Conservation (phyloP, 805 yeast genomes). For the Teunomyces aglyptinius region DNA sequence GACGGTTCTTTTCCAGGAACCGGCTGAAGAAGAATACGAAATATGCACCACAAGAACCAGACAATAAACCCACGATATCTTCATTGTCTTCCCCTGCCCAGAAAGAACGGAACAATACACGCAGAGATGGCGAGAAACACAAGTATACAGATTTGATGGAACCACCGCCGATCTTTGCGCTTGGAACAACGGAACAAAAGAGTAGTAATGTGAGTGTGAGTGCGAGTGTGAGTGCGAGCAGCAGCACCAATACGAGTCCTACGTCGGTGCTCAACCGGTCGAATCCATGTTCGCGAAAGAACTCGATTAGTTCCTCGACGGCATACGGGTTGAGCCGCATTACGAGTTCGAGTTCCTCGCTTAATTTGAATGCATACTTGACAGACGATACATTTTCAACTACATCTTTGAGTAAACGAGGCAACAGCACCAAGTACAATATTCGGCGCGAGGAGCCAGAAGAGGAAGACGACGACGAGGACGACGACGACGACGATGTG, state of each 20-base stretch:
- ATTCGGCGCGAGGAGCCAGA: background rate
- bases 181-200: slow-evolving; percentile 2
- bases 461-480: background rate
- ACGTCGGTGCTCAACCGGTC: background rate
- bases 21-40: slow-evolving; percentile 13
- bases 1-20: slow-evolving; percentile 31
- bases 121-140: slow-evolving; percentile 10
- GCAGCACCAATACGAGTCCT: slow-evolving; percentile 3
- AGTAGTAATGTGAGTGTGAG: background rate
- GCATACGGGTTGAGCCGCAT: slow-evolving; percentile 29
- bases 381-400: slow-evolving; percentile 27
- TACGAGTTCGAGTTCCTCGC: slow-evolving; percentile 39
- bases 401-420: background rate
- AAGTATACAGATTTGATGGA: slow-evolving; percentile 27
- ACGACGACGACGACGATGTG: slow-evolving; percentile 4
- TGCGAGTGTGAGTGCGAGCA: background rate
- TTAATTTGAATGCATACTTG: slow-evolving; percentile 42
- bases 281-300: slow-evolving; percentile 22
- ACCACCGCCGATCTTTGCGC: slow-evolving; percentile 38
- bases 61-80: slow-evolving; percentile 28
- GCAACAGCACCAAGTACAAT: slow-evolving; percentile 2
- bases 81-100: slow-evolving; percentile 28
- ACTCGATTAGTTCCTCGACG: slow-evolving; percentile 23
- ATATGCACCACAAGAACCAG: background rate
- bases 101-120: slow-evolving; percentile 6